Evolutionary conservation across 2,329 filamentous ascomycete species (phyloP).

Genomic region (Calonectria leucothoes): DNA sequence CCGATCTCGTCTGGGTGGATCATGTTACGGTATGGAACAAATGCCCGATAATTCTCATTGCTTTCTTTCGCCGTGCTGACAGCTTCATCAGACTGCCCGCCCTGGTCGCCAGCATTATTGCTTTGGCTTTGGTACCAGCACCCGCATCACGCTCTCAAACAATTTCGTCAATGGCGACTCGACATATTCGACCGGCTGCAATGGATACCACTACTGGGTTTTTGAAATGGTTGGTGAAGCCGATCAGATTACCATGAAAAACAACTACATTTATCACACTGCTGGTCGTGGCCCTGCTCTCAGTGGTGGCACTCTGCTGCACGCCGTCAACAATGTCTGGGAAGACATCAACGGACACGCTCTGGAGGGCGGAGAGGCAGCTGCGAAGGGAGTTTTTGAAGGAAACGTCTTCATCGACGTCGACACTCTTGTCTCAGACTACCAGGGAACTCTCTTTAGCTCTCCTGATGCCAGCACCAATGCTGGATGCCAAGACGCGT

Average conservation of each 20-base stretch:
- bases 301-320: conserved; percentile 42
- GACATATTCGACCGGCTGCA: conserved; percentile 55
- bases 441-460: conserved; percentile 22
- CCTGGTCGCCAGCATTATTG: conserved; percentile 31
- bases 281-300: conserved; percentile 44
- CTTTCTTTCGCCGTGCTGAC: neutral
- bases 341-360: conserved; percentile 39
- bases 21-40: conserved; percentile 21
- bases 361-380: conserved; percentile 39
- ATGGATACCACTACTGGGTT: conserved; percentile 59
- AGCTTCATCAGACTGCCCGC: conserved; percentile 16
- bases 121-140: conserved; percentile 31
- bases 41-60: too few relatives aligned
- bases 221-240: conserved; percentile 30
- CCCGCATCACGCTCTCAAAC: conserved; percentile 58
- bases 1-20: conserved; percentile 33
- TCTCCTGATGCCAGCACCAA: conserved; percentile 33
- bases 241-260: conserved; percentile 24
- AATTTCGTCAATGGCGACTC: conserved; percentile 57
- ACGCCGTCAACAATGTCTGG: conserved; percentile 47
- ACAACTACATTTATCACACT: conserved; percentile 27
- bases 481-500: conserved; percentile 32
- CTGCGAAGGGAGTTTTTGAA: conserved; percentile 41
- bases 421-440: conserved; percentile 33
- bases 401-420: conserved; percentile 42